phyloP scores from a whole-genome alignment of 345 rosid genomes.

The Citrus australasica region DNA sequence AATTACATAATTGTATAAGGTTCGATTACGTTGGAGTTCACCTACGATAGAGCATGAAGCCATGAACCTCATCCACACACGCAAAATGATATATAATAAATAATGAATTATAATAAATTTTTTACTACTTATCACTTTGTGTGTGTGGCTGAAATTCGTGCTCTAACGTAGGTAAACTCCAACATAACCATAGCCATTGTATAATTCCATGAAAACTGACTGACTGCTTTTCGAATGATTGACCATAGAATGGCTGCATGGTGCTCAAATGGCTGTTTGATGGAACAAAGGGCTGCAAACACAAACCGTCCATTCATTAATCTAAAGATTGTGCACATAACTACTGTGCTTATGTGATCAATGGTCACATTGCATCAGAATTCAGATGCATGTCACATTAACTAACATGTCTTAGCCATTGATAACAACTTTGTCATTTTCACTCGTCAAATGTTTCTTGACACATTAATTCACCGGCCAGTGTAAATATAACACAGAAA shows the following conservation, averaged over 20 bases:
- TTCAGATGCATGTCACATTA: too few relatives aligned
- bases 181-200: background rate
- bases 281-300: background rate
- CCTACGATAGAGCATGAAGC: too few relatives aligned
- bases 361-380: too few relatives aligned
- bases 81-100: too few relatives aligned
- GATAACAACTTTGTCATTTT: too few relatives aligned
- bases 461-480: too few relatives aligned
- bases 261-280: background rate
- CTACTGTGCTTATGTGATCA: background rate
- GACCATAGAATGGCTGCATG: background rate
- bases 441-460: background rate
- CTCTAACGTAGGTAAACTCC: too few relatives aligned
- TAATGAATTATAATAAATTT: too few relatives aligned
- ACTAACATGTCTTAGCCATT: background rate
- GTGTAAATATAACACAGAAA: too few relatives aligned
- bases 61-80: too few relatives aligned
- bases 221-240: background rate
- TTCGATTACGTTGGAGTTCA: too few relatives aligned
- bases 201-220: background rate
- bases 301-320: background rate
- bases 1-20: background rate
- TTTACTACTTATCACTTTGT: too few relatives aligned
- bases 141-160: accelerated
- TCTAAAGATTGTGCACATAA: background rate